Conservation (phyloP, 257 asterid genomes). For the Solanum boliviense region DNA sequence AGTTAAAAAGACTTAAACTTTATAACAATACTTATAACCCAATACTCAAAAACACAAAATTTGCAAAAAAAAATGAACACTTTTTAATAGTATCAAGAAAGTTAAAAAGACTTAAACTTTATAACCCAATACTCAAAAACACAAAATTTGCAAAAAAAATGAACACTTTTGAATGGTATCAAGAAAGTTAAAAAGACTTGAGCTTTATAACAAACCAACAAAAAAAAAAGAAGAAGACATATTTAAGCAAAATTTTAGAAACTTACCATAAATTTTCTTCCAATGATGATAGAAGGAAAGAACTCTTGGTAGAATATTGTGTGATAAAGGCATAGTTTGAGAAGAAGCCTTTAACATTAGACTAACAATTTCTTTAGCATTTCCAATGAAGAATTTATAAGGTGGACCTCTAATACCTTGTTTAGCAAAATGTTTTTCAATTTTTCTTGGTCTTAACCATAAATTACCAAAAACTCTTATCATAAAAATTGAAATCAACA, state of each 20-base stretch:
- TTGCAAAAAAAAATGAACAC: background rate
- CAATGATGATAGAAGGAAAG: slow-evolving; percentile 44
- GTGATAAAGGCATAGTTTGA: slow-evolving; percentile 30
- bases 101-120: background rate
- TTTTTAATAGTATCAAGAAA: background rate
- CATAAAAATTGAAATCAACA: background rate
- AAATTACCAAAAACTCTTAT: slow-evolving; percentile 11
- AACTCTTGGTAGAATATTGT: slow-evolving; percentile 38
- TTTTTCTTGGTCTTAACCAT: slow-evolving; percentile 37
- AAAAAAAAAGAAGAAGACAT: background rate
- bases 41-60: background rate
- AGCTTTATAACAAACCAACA: background rate
- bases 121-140: background rate
- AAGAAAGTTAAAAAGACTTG: background rate
- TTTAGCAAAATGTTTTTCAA: slow-evolving; percentile 34
- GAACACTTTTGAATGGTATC: background rate
- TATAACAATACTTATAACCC: background rate
- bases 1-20: background rate
- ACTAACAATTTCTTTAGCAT: slow-evolving; percentile 40
- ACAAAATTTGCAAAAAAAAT: background rate
- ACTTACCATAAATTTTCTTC: slow-evolving; percentile 38
- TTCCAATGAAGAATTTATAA: slow-evolving; percentile 30
- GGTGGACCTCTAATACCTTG: slow-evolving; percentile 47
- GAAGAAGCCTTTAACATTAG: slow-evolving; percentile 36
- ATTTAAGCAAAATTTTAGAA: background rate